phyloP scores from a whole-genome alignment of 345 rosid genomes.

The Sisymbrium irio region DNA sequence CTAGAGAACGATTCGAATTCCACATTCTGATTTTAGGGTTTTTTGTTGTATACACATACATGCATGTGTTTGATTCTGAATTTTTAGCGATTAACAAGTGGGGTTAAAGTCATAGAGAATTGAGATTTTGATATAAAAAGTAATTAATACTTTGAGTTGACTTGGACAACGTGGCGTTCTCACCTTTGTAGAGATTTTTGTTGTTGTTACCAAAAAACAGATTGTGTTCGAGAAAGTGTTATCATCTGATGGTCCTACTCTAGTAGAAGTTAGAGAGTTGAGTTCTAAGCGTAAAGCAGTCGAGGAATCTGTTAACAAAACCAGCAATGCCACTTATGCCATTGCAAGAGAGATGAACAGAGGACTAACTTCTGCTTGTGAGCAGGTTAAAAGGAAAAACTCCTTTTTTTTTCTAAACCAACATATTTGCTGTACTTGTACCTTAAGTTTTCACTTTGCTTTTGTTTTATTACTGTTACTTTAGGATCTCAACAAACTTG shows the following conservation, averaged over 20 bases:
- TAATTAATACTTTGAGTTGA: too few species aligned
- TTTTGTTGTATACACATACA: neutral
- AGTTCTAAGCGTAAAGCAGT: conserved; percentile 59
- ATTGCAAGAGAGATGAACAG: conserved; percentile 71
- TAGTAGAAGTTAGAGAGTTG: conserved; percentile 58
- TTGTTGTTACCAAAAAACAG: conserved; percentile 33
- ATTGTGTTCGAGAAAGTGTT: conserved; percentile 58
- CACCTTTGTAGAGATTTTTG: neutral
- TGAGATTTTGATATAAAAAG: too few species aligned
- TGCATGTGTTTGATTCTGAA: neutral
- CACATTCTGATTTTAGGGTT: neutral
- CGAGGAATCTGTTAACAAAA: conserved; percentile 64
- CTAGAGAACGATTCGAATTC: neutral
- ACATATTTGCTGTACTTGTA: neutral
- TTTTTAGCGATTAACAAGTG: neutral
- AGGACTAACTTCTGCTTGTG: conserved; percentile 54
- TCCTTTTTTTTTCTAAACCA: neutral
- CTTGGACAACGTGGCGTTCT: neutral
- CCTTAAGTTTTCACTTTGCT: neutral
- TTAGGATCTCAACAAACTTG: conserved; percentile 68
- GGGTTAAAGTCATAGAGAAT: neutral
- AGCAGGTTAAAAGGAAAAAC: conserved; percentile 42
- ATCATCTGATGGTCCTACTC: conserved; percentile 50
- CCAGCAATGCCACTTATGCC: conserved; percentile 53
- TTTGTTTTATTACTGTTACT: neutral